phyloP scores from a whole-genome alignment of 1,284 basidiomycete species.

The Ceratobasidium sp. region DNA sequence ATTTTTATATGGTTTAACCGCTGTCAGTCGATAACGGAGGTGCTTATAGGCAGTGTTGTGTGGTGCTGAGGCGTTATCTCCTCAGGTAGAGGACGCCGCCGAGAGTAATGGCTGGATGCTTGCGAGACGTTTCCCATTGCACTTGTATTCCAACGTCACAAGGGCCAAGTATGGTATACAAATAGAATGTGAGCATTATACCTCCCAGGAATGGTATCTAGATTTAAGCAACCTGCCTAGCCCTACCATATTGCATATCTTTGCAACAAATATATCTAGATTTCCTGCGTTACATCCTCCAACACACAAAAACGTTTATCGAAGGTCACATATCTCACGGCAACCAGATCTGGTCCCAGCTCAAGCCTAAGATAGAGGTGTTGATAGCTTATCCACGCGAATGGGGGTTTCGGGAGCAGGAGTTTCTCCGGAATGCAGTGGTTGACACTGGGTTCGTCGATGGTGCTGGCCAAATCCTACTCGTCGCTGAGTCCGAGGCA shows the following conservation, averaged over 20 bases:
- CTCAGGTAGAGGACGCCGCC: not conserved
- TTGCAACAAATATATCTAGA: conserved; percentile 22
- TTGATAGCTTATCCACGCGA: conserved; percentile 39
- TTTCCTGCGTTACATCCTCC: conserved; percentile 23
- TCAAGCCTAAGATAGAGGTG: not conserved
- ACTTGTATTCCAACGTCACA: not conserved
- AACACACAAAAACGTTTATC: conserved; percentile 38
- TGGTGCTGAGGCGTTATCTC: conserved; percentile 5
- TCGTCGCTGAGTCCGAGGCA: conserved; percentile 45
- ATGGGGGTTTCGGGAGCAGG: conserved; percentile 37
- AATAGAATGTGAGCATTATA: not conserved
- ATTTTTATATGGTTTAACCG: not conserved
- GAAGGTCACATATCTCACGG: conserved; percentile 10
- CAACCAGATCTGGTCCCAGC: not conserved
- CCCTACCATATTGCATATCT: not conserved
- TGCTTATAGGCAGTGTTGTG: not conserved
- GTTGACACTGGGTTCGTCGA: not conserved
- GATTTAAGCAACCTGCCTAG: not conserved
- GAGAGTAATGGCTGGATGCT: not conserved
- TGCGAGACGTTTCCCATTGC: conserved; percentile 10
- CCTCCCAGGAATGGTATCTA: too few species aligned
- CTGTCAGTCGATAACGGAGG: not conserved
- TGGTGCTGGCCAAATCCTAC: not conserved
- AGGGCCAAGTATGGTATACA: not conserved
- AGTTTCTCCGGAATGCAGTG: conserved; percentile 26